Percentiles rank a stretch among this genome's conserved stretches.
These are phyloP conservation scores for Pseudoneurospora amorphoporcata DNA, from an alignment of 495 filamentous ascomycete species.

Conservation along the genomic window DNA sequence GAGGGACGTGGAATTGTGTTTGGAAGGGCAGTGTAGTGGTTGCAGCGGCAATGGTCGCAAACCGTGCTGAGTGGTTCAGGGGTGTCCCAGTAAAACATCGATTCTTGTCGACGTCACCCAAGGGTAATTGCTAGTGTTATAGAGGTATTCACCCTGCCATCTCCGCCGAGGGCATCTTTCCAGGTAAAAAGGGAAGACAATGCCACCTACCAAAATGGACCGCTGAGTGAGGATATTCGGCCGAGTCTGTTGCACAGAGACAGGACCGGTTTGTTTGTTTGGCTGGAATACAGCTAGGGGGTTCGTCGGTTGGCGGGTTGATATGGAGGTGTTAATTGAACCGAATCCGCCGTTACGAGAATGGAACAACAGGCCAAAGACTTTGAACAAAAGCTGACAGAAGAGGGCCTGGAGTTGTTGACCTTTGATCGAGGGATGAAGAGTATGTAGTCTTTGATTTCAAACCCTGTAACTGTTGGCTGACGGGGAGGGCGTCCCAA, in stretches of 20 bases:
- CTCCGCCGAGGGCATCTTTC: not conserved
- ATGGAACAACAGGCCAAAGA: not conserved
- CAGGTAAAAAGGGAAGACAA: not conserved
- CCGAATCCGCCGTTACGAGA: not conserved
- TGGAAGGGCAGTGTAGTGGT: not conserved
- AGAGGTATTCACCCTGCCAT: not conserved
- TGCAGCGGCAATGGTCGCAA: not conserved
- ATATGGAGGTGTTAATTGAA: not conserved
- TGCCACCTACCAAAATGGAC: not conserved
- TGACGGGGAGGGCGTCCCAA: not conserved
- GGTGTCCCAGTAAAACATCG: not conserved
- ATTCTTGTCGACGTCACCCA: not conserved
- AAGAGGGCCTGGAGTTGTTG: not conserved
- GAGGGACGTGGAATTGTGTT: not conserved
- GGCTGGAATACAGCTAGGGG: constrained; percentile 10
- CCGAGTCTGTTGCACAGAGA: constrained; percentile 13
- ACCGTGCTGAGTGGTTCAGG: not conserved
- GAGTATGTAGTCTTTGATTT: not conserved
- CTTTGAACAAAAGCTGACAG: not conserved
- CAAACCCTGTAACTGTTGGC: not conserved
- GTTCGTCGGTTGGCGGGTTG: not conserved
- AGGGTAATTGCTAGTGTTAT: not conserved
- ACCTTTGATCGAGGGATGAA: not conserved
- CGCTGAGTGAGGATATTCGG: not conserved
- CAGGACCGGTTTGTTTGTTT: constrained; percentile 15